These are phyloP conservation scores for Yamadazyma takamatsuzukensis DNA, from an alignment of 805 yeast genomes.

Conservation along the genomic window DNA sequence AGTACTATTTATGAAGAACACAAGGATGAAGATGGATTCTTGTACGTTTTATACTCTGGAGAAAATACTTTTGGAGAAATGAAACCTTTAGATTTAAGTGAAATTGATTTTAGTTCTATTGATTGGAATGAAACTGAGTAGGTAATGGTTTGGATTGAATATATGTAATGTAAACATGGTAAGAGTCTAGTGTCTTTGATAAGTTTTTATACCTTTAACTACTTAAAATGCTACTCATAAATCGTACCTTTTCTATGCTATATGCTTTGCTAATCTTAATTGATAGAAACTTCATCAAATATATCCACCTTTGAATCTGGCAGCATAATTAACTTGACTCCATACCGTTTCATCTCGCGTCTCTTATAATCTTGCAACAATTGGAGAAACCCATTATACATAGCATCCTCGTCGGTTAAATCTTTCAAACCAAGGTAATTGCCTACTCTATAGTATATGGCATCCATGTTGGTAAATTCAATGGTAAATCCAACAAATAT, in stretches of 20 bases:
- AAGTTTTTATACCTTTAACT: too few relatives aligned
- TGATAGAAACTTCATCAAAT: too few relatives aligned
- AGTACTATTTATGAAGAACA: constrained; percentile 93
- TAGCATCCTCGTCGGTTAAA: constrained; percentile 2
- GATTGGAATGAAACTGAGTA: constrained; percentile 5
- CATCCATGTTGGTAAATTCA: constrained; percentile 3
- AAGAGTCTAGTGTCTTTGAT: too few relatives aligned
- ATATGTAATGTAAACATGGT: too few relatives aligned
- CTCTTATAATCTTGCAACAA: constrained; percentile 2
- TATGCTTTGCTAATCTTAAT: too few relatives aligned
- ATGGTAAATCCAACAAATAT: constrained; percentile 9
- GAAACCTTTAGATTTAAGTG: constrained; percentile 9
- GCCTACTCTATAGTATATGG: constrained; percentile 5
- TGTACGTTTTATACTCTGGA: constrained; percentile 93
- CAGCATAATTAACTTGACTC: constrained; percentile 3
- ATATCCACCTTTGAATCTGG: constrained; percentile 6
- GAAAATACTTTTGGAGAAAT: constrained; percentile 87
- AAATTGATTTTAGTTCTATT: constrained; percentile 5
- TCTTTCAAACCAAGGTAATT: constrained; percentile 1
- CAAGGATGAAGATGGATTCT: constrained; percentile 96
- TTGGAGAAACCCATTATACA: constrained; percentile 5
- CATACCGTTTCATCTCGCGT: constrained; percentile 3
- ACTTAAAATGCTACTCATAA: too few relatives aligned
- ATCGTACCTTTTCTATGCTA: too few relatives aligned
- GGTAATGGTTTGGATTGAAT: too few relatives aligned